Conservation (phyloP, 768 basidiomycete species). For the Boletus rubescentipes region DNA sequence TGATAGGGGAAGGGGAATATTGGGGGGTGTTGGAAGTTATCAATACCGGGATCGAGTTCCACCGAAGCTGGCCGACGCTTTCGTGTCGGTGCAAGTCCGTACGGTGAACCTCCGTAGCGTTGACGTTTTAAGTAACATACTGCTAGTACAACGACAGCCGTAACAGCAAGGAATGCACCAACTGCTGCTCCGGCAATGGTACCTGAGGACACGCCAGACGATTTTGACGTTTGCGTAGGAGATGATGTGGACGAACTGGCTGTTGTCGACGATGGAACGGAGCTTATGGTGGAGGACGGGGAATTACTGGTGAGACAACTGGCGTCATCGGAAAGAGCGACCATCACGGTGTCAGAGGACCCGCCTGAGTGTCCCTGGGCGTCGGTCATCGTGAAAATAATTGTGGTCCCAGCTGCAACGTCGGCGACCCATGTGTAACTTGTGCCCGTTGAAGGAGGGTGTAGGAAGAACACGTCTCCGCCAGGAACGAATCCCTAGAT, state of each 20-base stretch:
- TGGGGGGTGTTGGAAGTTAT: constrained; percentile 34
- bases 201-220: constrained; percentile 38
- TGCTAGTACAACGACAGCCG: constrained; percentile 49
- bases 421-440: constrained; percentile 56
- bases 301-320: constrained; percentile 54
- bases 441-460: constrained; percentile 36
- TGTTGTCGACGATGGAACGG: constrained; percentile 23
- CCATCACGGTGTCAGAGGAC: constrained; percentile 49
- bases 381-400: constrained; percentile 59
- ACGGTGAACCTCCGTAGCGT: constrained; percentile 22
- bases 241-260: constrained; percentile 19
- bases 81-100: constrained; percentile 30
- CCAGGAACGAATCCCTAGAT: constrained; percentile 61
- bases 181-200: constrained; percentile 50
- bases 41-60: constrained; percentile 34
- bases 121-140: constrained; percentile 47
- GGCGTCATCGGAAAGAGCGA: constrained; percentile 46
- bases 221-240: constrained; percentile 16
- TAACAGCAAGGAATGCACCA: constrained; percentile 52
- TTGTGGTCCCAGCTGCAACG: constrained; percentile 54
- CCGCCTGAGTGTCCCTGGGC: constrained; percentile 54
- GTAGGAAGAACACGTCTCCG: constrained; percentile 49
- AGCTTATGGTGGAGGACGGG: constrained; percentile 48
- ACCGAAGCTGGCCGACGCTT: constrained; percentile 36
- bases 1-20: constrained; percentile 35